Conservation (phyloP, 2,329 filamentous ascomycete genomes). For the Hymenoscyphus linearis region DNA sequence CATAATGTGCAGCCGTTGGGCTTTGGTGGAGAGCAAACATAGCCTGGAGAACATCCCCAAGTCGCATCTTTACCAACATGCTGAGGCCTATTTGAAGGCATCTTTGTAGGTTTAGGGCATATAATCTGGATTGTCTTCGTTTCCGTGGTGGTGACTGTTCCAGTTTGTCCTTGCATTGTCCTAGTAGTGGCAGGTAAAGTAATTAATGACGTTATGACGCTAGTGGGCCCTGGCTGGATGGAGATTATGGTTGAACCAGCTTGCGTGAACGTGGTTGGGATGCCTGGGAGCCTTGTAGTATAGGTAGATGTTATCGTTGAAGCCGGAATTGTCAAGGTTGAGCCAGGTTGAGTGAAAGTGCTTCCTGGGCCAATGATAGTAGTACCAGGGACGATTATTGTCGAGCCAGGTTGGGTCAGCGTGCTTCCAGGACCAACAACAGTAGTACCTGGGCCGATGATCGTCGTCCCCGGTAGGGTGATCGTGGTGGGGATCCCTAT, state of each 20-base stretch:
- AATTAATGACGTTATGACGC: conserved; percentile 11
- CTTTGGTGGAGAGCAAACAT: conserved; percentile 36
- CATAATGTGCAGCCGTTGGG: conserved; percentile 37
- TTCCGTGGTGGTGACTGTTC: conserved; percentile 8
- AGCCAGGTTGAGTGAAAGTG: conserved; percentile 12
- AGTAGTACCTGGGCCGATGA: not conserved
- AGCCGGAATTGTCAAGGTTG: conserved; percentile 2
- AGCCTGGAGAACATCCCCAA: conserved; percentile 41
- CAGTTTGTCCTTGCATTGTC: conserved; percentile 15
- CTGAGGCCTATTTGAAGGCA: conserved; percentile 21
- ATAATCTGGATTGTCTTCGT: conserved; percentile 9
- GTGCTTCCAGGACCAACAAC: conserved; percentile 4
- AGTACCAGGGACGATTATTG: not conserved
- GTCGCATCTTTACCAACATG: conserved; percentile 27
- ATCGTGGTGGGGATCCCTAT: not conserved
- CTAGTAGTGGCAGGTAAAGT: conserved; percentile 13
- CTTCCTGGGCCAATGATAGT: conserved; percentile 5
- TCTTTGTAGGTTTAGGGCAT: conserved; percentile 25
- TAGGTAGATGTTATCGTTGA: conserved; percentile 6
- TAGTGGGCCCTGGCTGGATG: conserved; percentile 6
- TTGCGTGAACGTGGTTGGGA: conserved; percentile 5
- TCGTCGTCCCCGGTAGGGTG: conserved; percentile 5
- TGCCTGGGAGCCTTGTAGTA: conserved; percentile 1
- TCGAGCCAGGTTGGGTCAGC: too few species aligned
- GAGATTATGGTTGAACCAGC: conserved; percentile 15